phyloP scores from a whole-genome alignment of 805 yeast species.

The Grigorovia transvaalensis region DNA sequence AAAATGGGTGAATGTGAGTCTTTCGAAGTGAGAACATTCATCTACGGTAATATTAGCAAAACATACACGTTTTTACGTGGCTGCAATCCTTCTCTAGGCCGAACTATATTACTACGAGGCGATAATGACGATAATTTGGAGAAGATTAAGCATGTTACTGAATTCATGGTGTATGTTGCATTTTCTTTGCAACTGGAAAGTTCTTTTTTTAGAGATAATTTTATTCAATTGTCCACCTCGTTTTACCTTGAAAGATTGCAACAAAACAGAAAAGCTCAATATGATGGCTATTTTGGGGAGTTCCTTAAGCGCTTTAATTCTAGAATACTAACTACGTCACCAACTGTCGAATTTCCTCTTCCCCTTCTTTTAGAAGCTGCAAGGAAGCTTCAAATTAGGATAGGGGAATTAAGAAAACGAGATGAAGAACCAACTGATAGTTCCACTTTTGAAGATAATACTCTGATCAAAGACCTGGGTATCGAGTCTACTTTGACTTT shows the following conservation, averaged over 20 bases:
- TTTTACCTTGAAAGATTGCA: slow-evolving; percentile 22
- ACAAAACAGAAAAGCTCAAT: slow-evolving; percentile 10
- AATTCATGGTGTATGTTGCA: slow-evolving; percentile 69
- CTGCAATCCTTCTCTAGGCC: slow-evolving; percentile 60
- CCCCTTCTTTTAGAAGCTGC: slow-evolving; percentile 56
- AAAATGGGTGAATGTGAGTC: slow-evolving; percentile 64
- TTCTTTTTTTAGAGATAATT: slow-evolving; percentile 58
- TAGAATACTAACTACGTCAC: slow-evolving; percentile 71
- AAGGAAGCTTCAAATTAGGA: slow-evolving; percentile 38
- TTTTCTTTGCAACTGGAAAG: slow-evolving; percentile 75
- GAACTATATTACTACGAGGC: slow-evolving; percentile 83
- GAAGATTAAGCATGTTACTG: slow-evolving; percentile 66
- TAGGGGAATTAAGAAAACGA: slow-evolving; percentile 20
- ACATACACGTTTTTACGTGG: slow-evolving; percentile 76
- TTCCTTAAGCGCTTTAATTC: slow-evolving; percentile 33
- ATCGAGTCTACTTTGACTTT: slow-evolving; percentile 24
- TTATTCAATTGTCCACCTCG: slow-evolving; percentile 40
- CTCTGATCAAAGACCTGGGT: slow-evolving; percentile 13
- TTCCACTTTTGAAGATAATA: slow-evolving; percentile 5
- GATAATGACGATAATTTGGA: slow-evolving; percentile 49
- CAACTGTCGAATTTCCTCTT: slow-evolving; percentile 62
- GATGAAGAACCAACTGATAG: slow-evolving; percentile 21
- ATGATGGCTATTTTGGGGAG: slow-evolving; percentile 28
- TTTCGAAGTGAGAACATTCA: slow-evolving; percentile 62
- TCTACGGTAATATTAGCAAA: slow-evolving; percentile 46